Base-by-base conservation (phyloP, 106 monocot species). In the Acorus calamus region DNA sequence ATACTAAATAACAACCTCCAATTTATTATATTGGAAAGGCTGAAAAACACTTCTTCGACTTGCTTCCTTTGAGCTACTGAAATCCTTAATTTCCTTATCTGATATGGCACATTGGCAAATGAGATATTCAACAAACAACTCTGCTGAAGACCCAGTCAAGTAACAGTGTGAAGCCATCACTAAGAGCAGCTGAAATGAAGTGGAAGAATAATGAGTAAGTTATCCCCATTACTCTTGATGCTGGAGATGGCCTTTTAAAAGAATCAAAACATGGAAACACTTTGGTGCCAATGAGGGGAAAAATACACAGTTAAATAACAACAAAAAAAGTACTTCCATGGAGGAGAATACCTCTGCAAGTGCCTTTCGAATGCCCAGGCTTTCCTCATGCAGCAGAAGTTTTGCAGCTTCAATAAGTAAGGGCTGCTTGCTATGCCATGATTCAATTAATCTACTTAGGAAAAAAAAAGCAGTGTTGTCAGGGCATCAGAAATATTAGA, bases 141-240 rank as follows among this genome's bases (percentile, higher is more conserved):
- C 91, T 4, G 77, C 79, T 66, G 87, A 68, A 63, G 77, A 58
- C 47, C 87, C 87, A 67, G 69, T 74, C 62, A 91, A 63, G 64
- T 96, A 96, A 52, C 91, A 96, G 69, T 96, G 91, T 54, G 91
- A 96, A 56, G 96, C 96, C 96, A 96, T 91, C 51, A 96, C 96
- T 71, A 96, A 78, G 62, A 96, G 80, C 62, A 96, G 75, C 96
- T 96, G 84, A 2, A 50, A 73, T 1, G 14, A 56, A 47, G 63
- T 53, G 9, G 28, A 28, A 28, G 28, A 28, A 28, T 28, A 28
- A 28, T 1, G 28, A 28, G 28, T 28, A 28, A 28, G 28, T 1
- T 28, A 28, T 28, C 28, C 28, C 28, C 28, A 28, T 28, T 28
- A 28, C 28, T 28, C 28, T 28, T 28, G 28, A 28, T 28, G 28